Base-by-base conservation (phyloP, 805 yeast genomes). In the Candida ponderosae region DNA sequence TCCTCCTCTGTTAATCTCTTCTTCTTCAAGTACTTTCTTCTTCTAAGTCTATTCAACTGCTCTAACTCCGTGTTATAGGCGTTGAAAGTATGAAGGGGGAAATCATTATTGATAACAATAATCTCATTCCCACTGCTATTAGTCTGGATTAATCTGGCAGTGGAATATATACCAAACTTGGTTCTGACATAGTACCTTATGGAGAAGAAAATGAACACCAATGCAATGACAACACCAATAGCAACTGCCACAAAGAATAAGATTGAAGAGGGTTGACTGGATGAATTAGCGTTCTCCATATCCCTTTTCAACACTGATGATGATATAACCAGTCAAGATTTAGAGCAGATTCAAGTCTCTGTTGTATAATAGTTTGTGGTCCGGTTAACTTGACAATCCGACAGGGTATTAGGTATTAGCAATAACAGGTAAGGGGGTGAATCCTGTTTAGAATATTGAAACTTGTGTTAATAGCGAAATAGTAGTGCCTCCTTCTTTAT, bases 211-310 rank as follows among this genome's bases (percentile, higher is more conserved):
- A 76, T 44, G 46, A 79, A 76, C 20, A 76, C 51, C 0, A 65
- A 17, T 5, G 83, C 82, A 29, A 78, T 76, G 18, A 70, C 50
- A 11, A 76, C 70, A 4, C 84, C 85, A 13, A 77, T 73, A 1
- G 79, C 72, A 27, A 79, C 63, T 1, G 85, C 83, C 11, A 79
- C 57, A 55, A 77, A 76, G 56, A 79, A 79, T 23, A 79, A 58
- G 27, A 77, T 76, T 1, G 82, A 76, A 1, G 83, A 74, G 1
- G 84, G 83, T 27, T 72, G 56, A 24, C n/a, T 24, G 11, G 28
- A 24, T 9, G 14, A 13, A 24, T 13, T 13, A 11, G 7, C 6
- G 11, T 11, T n/a, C 14, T 14, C 28, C 28, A 24, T 24, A 8
- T 13, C 14, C 15, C 13, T 24, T 24, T 3, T 8, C 7, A 10